Conservation (phyloP, 2,329 filamentous ascomycete species). For the Diaporthe citrichinensis region DNA sequence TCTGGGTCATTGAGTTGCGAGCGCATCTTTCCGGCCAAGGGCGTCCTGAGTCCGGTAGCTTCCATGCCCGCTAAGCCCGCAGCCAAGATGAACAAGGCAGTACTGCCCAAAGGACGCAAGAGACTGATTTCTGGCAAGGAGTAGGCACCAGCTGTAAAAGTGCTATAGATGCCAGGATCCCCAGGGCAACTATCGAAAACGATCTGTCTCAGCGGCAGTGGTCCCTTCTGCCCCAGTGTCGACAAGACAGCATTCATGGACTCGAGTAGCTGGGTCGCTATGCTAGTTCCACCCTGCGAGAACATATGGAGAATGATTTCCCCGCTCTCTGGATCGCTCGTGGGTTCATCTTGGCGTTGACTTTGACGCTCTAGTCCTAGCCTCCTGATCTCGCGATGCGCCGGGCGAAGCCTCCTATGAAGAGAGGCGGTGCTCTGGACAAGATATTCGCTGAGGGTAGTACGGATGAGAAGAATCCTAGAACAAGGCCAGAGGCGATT, state of each 20-base stretch:
- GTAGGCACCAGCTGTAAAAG: conserved; percentile 26
- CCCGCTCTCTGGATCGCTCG: neutral
- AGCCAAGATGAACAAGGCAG: conserved; percentile 25
- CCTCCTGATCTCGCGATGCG: conserved; percentile 32
- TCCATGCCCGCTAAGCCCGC: conserved; percentile 30
- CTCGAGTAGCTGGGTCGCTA: conserved; percentile 35
- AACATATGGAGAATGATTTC: conserved; percentile 35
- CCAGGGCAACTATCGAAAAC: conserved; percentile 40
- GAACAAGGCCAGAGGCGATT: conserved; percentile 29
- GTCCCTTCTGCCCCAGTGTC: conserved; percentile 10
- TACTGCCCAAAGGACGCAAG: conserved; percentile 29
- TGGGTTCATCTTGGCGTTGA: neutral
- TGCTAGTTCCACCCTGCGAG: conserved; percentile 37
- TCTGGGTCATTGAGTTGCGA: conserved; percentile 29
- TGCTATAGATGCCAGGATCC: conserved; percentile 24
- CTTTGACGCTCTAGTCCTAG: neutral
- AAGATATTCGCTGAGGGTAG: conserved; percentile 32
- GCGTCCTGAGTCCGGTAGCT: conserved; percentile 21
- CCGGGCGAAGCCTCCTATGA: conserved; percentile 32
- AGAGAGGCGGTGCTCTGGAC: conserved; percentile 7
- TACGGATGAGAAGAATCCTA: conserved; percentile 38
- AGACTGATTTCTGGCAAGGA: conserved; percentile 22
- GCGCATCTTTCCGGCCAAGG: conserved; percentile 28
- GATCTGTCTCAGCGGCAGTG: conserved; percentile 35
- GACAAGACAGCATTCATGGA: conserved; percentile 33